These are phyloP conservation scores for Spizellomyces punctatus DNA, from an alignment of 192 early-diverging fungal species.

Conservation along the genomic window DNA sequence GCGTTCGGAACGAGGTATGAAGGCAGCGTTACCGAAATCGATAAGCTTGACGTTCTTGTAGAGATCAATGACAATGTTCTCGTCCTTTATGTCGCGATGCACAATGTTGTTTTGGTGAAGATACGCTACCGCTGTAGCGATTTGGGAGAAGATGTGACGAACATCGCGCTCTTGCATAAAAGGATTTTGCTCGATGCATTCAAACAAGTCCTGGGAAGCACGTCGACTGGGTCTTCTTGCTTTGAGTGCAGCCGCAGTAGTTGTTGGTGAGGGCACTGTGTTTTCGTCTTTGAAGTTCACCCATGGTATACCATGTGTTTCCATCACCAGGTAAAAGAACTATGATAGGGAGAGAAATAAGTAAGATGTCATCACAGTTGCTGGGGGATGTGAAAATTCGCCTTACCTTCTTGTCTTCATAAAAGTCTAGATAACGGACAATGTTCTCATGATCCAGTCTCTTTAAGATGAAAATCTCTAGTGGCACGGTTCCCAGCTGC, in stretches of 20 bases:
- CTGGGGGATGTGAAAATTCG: constrained; percentile 17
- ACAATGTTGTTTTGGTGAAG: constrained; percentile 27
- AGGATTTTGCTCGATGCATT: constrained; percentile 46
- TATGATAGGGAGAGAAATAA: neutral
- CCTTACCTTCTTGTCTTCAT: constrained; percentile 65
- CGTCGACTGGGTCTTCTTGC: constrained; percentile 9
- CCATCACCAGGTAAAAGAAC: constrained; percentile 53
- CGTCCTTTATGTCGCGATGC: constrained; percentile 15
- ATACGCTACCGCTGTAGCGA: constrained; percentile 43
- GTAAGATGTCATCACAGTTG: neutral
- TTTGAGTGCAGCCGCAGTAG: neutral
- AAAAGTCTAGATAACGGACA: constrained; percentile 63
- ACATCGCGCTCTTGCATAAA: constrained; percentile 51
- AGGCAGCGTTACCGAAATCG: constrained; percentile 80
- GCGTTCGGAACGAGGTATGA: constrained; percentile 51
- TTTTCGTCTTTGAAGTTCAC: neutral
- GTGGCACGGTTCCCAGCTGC: constrained; percentile 52
- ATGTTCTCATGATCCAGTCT: constrained; percentile 45
- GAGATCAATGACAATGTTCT: constrained; percentile 52
- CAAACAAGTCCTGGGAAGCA: constrained; percentile 45
- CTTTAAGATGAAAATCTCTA: constrained; percentile 76
- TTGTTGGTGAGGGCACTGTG: constrained; percentile 3
- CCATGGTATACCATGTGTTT: constrained; percentile 26
- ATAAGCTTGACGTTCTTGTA: constrained; percentile 65
- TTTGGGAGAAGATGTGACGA: constrained; percentile 42